Evolutionary conservation across 192 early-diverging fungal species (phyloP).

Genomic region (Fimicolochytrium jonesii): DNA sequence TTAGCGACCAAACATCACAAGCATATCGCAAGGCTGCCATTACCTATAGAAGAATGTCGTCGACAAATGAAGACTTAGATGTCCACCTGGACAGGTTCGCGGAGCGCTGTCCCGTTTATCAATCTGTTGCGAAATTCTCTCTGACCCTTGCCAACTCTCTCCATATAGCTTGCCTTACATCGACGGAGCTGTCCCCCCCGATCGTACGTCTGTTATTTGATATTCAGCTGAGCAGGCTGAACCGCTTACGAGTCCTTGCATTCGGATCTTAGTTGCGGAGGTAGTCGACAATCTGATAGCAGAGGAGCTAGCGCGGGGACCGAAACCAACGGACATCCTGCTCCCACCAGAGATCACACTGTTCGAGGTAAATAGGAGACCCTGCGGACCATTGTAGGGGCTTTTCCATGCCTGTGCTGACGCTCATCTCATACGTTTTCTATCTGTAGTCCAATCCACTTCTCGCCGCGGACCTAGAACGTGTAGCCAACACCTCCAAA

Average conservation of each 20-base stretch:
- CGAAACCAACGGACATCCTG: background rate
- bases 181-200: slow-evolving; percentile 26
- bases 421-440: background rate
- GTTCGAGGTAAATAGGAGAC: slow-evolving; percentile 13
- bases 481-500: background rate
- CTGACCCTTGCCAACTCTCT: no score
- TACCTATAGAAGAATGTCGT: no score
- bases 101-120: background rate
- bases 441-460: background rate
- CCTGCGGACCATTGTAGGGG: background rate
- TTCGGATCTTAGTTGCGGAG: background rate
- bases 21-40: no score
- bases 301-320: background rate
- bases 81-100: background rate
- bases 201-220: slow-evolving; percentile 5
- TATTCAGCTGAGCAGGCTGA: background rate
- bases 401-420: background rate
- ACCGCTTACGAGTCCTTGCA: background rate
- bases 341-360: slow-evolving; percentile 4
- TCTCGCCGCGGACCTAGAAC: background rate
- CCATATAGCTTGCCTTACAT: slow-evolving; percentile 41
- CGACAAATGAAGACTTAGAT: no score
- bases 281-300: slow-evolving; percentile 10
- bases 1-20: no score
- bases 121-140: background rate